Conservation (phyloP, 1,139 yeast genomes). For the Saccharomyces hybrid region DNA sequence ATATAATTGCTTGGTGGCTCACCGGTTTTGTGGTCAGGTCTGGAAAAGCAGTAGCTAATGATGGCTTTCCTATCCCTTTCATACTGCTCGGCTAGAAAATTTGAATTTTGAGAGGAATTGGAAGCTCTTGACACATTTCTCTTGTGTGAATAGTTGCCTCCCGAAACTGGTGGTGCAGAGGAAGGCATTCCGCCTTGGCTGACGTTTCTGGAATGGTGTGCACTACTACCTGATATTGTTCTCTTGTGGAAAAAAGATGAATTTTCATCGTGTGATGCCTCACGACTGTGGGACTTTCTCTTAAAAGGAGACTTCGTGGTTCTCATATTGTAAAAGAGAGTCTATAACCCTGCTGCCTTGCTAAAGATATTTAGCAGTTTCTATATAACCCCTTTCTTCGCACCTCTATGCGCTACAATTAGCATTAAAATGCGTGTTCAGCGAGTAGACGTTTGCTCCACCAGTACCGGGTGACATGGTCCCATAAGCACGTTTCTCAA, state of each 20-base stretch:
- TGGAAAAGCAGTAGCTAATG: constrained; percentile 40
- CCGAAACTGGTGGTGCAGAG: constrained; percentile 11
- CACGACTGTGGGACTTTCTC: constrained; percentile 29
- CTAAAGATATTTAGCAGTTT: not conserved
- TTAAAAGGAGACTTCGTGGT: constrained; percentile 30
- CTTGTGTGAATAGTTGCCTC: constrained; percentile 8
- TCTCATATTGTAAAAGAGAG: constrained; percentile 7
- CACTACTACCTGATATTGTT: constrained; percentile 8
- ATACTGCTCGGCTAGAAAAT: constrained; percentile 43
- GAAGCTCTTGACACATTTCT: constrained; percentile 23
- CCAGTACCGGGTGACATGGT: not conserved
- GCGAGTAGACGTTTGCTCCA: not conserved
- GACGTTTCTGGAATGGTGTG: constrained; percentile 3
- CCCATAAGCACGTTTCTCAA: not conserved
- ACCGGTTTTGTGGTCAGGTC: constrained; percentile 34
- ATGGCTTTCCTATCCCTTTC: constrained; percentile 43
- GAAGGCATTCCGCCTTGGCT: constrained; percentile 1
- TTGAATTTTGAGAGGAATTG: constrained; percentile 28
- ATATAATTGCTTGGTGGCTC: constrained; percentile 43
- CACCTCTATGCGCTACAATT: not conserved
- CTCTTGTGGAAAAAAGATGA: constrained; percentile 15
- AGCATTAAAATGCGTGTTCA: not conserved
- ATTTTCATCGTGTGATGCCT: constrained; percentile 27
- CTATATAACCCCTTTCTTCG: not conserved
- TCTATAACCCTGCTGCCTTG: not conserved